Evolutionary conservation across 1,284 basidiomycete species (phyloP), one percentile per base, ranked within the genome.

Genomic region (Ceratobasidium sp.): DNA sequence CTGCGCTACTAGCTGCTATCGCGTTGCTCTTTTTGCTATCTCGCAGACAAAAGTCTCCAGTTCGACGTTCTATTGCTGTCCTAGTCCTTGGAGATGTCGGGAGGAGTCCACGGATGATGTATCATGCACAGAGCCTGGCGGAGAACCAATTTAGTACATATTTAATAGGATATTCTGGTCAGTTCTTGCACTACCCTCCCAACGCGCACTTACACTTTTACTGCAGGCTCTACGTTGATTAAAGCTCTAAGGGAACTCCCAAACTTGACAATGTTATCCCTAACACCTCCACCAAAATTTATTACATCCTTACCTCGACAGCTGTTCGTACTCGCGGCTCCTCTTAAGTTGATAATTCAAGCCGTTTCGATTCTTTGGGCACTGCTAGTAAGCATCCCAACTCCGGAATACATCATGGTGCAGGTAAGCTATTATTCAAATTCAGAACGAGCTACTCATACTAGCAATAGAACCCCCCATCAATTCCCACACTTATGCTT

Each of bases 101-200:
- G 0, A 89, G 97, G 64, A 96, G 94, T 82, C 98, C 98, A 10
- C 89, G 98, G 49, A 99, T 99, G 95, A 98, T 99, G 94, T 98
- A 98, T 83, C 98, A 99, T 81, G 94, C 97, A 0, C 90, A 97
- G 81, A 96, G 94, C 81, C 93, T 99, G 81, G 92, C 94, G 28
- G 89, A 91, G 66, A 88, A 92, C 76, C 90, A 89, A 3, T 99
- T 94, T 84, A 85, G 89, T 76, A 96, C 96, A 0, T 90, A 90
- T 80, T 82, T 99, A 20, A 89, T 99, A 65, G 97, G 96, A 20
- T 98, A 98, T 83, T 85, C 86, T 83, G 95, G 96, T 95, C 79
- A 78, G 89, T 10, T 6, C 31, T 28, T 7, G 11, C 23, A 26
- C 53, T 15, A 64, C 20, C 20, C 47, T 56, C 31, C 23, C 11